Evolutionary conservation across 2,329 filamentous ascomycete species (phyloP).

Genomic region (Penicillium sp.): DNA sequence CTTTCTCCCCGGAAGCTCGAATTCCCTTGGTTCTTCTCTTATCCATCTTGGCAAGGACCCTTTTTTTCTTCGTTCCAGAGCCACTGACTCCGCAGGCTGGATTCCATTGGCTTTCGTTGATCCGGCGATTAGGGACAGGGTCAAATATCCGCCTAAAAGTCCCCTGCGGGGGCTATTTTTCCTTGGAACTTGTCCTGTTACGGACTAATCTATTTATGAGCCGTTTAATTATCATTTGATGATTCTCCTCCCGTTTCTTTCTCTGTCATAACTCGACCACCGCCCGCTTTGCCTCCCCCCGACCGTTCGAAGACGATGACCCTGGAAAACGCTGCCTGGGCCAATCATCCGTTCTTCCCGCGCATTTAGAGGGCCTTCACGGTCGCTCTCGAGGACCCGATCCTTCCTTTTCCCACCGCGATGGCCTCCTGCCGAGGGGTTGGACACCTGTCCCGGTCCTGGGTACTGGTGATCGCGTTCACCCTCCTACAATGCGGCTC

Average conservation of each 20-base stretch:
- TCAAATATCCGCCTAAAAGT: conserved; percentile 5
- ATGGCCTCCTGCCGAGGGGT: conserved; percentile 21
- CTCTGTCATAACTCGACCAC: not conserved
- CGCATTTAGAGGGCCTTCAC: conserved; percentile 22
- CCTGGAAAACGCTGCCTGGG: conserved; percentile 23
- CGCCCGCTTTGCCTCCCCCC: not conserved
- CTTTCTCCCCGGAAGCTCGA: not conserved
- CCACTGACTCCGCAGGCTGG: not conserved
- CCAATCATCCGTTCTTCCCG: conserved; percentile 16
- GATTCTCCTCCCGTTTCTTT: not conserved
- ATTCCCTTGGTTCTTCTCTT: not conserved
- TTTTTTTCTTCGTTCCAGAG: conserved; percentile 3
- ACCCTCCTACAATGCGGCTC: conserved; percentile 18
- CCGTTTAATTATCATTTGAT: not conserved
- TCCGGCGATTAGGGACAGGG: conserved; percentile 8
- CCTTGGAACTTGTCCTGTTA: conserved; percentile 3
- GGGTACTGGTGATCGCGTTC: conserved; percentile 22
- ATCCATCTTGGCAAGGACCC: conserved; percentile 11
- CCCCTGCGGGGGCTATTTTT: conserved; percentile 22
- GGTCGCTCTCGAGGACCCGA: conserved; percentile 22
- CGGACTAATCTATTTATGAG: not conserved
- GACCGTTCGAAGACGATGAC: conserved; percentile 21
- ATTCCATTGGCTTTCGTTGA: conserved; percentile 5
- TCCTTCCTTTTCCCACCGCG: not conserved
- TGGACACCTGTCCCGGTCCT: conserved; percentile 16